Percentiles rank a stretch among this genome's conserved stretches.
phyloP scores from a whole-genome alignment of 108 stramenopile species.

The Mayamaea pseudoterrestris region DNA sequence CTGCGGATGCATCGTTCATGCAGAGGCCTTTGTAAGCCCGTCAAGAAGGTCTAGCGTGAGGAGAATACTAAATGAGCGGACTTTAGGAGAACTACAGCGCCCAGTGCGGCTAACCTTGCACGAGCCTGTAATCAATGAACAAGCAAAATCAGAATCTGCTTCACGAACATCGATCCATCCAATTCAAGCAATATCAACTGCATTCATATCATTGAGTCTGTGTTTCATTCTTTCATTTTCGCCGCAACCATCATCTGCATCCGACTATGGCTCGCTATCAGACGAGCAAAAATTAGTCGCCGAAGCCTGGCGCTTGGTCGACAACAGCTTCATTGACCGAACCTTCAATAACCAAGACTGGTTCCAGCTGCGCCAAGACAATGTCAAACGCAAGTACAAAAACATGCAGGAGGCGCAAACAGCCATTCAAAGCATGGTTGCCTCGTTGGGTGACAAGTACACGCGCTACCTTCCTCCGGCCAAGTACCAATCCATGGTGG shows the following conservation, averaged over 20 bases:
- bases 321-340: constrained; percentile 79
- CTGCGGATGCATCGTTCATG: too few relatives aligned
- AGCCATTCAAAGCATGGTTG: constrained; percentile 50
- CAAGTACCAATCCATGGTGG: constrained; percentile 87
- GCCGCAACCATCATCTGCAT: too few relatives aligned
- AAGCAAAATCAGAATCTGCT: too few relatives aligned
- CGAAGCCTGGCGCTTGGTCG: constrained; percentile 79
- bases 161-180: too few relatives aligned
- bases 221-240: background rate
- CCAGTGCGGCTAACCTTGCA: too few relatives aligned
- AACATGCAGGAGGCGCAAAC: constrained; percentile 59
- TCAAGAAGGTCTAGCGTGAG: too few relatives aligned
- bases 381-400: constrained; percentile 52
- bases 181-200: too few relatives aligned
- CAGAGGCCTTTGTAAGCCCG: too few relatives aligned
- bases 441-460: constrained; percentile 83
- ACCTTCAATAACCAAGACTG: constrained; percentile 92
- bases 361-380: constrained; percentile 74
- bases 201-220: background rate
- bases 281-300: constrained; percentile 69
- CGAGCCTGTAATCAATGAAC: too few relatives aligned
- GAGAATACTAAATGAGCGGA: too few relatives aligned
- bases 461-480: constrained; percentile 84
- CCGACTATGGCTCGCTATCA: constrained; percentile 56
- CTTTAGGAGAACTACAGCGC: too few relatives aligned